Conservation (phyloP, 192 early-diverging fungal genomes). For the Rhizophagus sp. region DNA sequence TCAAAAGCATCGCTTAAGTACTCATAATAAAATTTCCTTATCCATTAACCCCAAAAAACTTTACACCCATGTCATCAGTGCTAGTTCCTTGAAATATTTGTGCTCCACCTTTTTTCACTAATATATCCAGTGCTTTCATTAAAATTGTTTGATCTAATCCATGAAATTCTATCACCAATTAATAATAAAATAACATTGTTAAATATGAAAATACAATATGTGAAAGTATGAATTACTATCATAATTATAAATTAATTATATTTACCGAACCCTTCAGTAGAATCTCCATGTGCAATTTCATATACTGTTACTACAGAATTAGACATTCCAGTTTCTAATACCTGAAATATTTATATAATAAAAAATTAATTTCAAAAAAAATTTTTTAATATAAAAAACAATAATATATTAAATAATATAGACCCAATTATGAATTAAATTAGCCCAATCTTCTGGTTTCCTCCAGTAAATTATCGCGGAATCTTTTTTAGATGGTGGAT, state of each 20-base stretch:
- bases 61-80: constrained; percentile 80
- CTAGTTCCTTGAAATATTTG: constrained; percentile 73
- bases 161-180: constrained; percentile 70
- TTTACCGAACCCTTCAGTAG: constrained; percentile 71
- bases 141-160: constrained; percentile 70
- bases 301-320: constrained; percentile 86
- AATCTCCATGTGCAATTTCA: constrained; percentile 87
- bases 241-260: not conserved
- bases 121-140: constrained; percentile 74
- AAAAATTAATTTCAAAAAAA: not conserved
- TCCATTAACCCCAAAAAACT: constrained; percentile 62
- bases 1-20: too few relatives aligned
- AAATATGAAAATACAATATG: not conserved
- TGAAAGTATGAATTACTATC: not conserved
- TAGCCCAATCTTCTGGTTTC: constrained; percentile 90
- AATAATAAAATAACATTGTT: not conserved
- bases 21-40: not conserved
- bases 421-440: constrained; percentile 81
- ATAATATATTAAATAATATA: constrained; percentile 25
- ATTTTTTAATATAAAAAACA: not conserved
- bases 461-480: constrained; percentile 81
- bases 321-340: constrained; percentile 67
- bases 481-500: constrained; percentile 44
- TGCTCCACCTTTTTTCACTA: constrained; percentile 81
- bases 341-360: constrained; percentile 36